These are phyloP conservation scores for Quaeritorhiza haematococci DNA, from an alignment of 371 early-diverging fungal species.

Conservation along the genomic window DNA sequence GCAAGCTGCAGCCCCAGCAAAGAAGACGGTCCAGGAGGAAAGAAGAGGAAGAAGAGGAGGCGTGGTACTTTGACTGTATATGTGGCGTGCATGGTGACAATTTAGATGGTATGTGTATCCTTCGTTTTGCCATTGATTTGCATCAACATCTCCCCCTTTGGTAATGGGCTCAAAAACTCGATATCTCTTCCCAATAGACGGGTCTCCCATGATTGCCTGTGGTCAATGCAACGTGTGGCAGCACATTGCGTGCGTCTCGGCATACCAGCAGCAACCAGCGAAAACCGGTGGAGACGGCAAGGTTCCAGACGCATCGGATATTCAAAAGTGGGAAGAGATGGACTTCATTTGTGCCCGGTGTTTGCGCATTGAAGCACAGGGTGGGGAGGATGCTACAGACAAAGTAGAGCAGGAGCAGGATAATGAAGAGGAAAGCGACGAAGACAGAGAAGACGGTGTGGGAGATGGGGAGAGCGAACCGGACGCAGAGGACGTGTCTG, in stretches of 20 bases:
- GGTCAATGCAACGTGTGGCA: slow-evolving; percentile 65
- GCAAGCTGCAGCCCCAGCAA: background rate
- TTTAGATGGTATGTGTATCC: slow-evolving; percentile 25
- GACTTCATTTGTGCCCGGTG: no score
- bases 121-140: background rate
- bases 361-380: no score
- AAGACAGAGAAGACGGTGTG: no score
- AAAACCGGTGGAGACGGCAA: no score
- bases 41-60: slow-evolving; percentile 39
- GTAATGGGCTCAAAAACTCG: background rate
- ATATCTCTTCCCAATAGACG: slow-evolving; percentile 36
- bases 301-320: no score
- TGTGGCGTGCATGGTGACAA: slow-evolving; percentile 32
- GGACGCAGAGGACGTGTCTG: no score
- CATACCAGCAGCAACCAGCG: no score
- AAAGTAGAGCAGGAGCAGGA: no score
- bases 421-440: no score
- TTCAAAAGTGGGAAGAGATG: no score
- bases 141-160: background rate
- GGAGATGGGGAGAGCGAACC: no score
- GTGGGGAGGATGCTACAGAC: no score
- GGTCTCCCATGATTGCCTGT: slow-evolving; percentile 70
- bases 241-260: slow-evolving; percentile 56
- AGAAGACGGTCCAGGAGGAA: slow-evolving; percentile 7
- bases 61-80: slow-evolving; percentile 32